phyloP scores from a whole-genome alignment of 495 filamentous ascomycete genomes.

The Aspergillus hancockii region DNA sequence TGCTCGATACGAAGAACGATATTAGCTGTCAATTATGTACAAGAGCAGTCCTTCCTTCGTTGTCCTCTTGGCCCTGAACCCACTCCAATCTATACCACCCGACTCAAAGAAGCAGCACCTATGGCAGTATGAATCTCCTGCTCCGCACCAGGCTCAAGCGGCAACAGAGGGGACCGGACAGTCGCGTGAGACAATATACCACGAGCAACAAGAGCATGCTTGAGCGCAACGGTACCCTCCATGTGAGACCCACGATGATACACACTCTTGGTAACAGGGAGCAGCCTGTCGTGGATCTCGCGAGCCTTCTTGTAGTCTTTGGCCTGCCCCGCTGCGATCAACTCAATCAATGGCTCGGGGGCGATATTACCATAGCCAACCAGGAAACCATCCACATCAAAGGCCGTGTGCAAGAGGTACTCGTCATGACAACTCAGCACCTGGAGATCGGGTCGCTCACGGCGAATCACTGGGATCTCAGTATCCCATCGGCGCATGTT shows the following conservation, averaged over 20 bases:
- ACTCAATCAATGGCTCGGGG: slow-evolving; percentile 33
- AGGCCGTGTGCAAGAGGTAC: slow-evolving; percentile 37
- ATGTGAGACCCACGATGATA: slow-evolving; percentile 39
- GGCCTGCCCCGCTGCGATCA: slow-evolving; percentile 36
- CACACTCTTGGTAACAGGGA: slow-evolving; percentile 33
- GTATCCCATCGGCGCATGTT: slow-evolving; percentile 42
- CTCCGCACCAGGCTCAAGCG: slow-evolving; percentile 30
- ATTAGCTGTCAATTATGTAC: no score
- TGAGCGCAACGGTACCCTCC: slow-evolving; percentile 36
- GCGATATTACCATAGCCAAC: slow-evolving; percentile 43
- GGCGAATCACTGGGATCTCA: slow-evolving; percentile 36
- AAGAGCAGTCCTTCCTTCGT: no score
- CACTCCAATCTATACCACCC: slow-evolving; percentile 5
- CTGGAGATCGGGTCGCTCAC: slow-evolving; percentile 32
- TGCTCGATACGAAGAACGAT: no score
- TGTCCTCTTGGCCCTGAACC: no score
- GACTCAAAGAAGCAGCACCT: slow-evolving; percentile 19
- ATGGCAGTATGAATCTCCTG: slow-evolving; percentile 34
- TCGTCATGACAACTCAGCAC: slow-evolving; percentile 40
- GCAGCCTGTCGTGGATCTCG: slow-evolving; percentile 31
- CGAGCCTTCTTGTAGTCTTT: slow-evolving; percentile 34
- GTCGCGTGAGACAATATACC: slow-evolving; percentile 35
- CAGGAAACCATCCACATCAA: slow-evolving; percentile 38
- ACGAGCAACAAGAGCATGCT: slow-evolving; percentile 35
- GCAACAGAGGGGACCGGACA: slow-evolving; percentile 30